phyloP scores from a whole-genome alignment of 2,329 filamentous ascomycete genomes.

The Endoconidiophora laricicola region DNA sequence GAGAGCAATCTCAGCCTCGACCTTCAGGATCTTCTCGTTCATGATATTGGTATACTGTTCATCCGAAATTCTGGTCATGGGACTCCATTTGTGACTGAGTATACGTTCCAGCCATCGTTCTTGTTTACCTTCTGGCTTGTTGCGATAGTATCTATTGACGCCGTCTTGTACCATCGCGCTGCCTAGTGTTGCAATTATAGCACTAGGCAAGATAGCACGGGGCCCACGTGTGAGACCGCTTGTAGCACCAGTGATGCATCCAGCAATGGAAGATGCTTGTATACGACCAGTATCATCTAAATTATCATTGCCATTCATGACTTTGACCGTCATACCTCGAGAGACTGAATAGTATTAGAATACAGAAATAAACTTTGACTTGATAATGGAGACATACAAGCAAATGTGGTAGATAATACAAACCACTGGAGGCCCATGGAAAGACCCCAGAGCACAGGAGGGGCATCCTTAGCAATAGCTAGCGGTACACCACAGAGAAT shows the following conservation, averaged over 20 bases:
- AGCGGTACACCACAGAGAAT: constrained; percentile 49
- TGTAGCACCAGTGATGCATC: constrained; percentile 48
- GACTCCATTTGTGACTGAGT: constrained; percentile 51
- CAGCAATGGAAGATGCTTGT: constrained; percentile 53
- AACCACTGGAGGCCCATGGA: constrained; percentile 69
- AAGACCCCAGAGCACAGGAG: constrained; percentile 53
- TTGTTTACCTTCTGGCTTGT: constrained; percentile 22
- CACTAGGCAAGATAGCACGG: constrained; percentile 34
- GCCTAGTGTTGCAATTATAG: constrained; percentile 30
- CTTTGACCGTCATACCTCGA: constrained; percentile 28
- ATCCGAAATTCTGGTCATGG: constrained; percentile 52
- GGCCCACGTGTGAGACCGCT: constrained; percentile 40
- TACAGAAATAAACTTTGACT: neutral
- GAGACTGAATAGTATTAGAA: constrained; percentile 25
- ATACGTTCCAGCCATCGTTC: constrained; percentile 17
- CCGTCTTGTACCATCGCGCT: constrained; percentile 26
- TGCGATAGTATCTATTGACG: constrained; percentile 19
- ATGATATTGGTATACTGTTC: constrained; percentile 57
- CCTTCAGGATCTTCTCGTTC: constrained; percentile 49
- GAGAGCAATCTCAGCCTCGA: constrained; percentile 63
- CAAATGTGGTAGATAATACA: constrained; percentile 28
- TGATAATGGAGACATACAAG: constrained; percentile 30
- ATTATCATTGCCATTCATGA: constrained; percentile 33
- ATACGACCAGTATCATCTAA: constrained; percentile 42
- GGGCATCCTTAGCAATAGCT: constrained; percentile 53